phyloP scores from a whole-genome alignment of 2,329 filamentous ascomycete species.

The Aspergillus novoparasiticus region DNA sequence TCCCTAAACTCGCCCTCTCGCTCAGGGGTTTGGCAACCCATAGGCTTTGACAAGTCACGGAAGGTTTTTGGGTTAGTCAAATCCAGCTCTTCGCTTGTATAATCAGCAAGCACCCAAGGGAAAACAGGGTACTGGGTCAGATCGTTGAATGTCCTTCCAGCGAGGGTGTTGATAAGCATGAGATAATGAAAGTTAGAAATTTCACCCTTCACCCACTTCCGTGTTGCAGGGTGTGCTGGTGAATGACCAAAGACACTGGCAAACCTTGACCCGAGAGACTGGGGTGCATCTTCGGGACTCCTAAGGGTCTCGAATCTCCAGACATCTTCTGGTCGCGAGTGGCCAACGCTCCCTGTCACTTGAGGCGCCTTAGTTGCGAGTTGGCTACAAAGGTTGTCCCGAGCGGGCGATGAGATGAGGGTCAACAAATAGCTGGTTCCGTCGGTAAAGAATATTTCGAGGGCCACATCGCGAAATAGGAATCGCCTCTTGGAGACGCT shows the following conservation, averaged over 20 bases:
- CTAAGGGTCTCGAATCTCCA: constrained; percentile 90
- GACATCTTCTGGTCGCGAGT: constrained; percentile 79
- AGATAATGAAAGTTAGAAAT: constrained; percentile 99
- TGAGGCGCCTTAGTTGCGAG: constrained; percentile 80
- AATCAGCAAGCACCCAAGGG: constrained; percentile 94
- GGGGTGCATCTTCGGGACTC: constrained; percentile 63
- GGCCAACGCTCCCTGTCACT: constrained; percentile 67
- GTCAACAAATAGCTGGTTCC: constrained; percentile 93
- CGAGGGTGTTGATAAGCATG: constrained; percentile 98
- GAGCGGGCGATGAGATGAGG: constrained; percentile 69
- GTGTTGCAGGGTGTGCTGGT: constrained; percentile 79
- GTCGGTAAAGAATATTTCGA: constrained; percentile 98
- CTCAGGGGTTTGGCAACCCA: constrained; percentile 82
- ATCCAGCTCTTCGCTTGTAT: constrained; percentile 90
- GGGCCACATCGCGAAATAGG: constrained; percentile 88
- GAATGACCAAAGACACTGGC: constrained; percentile 87
- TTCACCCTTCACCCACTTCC: constrained; percentile 88
- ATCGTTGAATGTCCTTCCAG: constrained; percentile 95
- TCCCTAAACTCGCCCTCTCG: constrained; percentile 80
- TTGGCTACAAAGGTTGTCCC: constrained; percentile 79
- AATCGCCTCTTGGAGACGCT: constrained; percentile 96
- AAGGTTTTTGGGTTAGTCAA: constrained; percentile 82
- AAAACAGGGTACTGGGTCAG: constrained; percentile 98
- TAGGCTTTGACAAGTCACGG: constrained; percentile 89
- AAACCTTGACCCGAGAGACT: constrained; percentile 81